Conservation (phyloP, 176 grass and related monocot species). For the Pontederia paniculata region DNA sequence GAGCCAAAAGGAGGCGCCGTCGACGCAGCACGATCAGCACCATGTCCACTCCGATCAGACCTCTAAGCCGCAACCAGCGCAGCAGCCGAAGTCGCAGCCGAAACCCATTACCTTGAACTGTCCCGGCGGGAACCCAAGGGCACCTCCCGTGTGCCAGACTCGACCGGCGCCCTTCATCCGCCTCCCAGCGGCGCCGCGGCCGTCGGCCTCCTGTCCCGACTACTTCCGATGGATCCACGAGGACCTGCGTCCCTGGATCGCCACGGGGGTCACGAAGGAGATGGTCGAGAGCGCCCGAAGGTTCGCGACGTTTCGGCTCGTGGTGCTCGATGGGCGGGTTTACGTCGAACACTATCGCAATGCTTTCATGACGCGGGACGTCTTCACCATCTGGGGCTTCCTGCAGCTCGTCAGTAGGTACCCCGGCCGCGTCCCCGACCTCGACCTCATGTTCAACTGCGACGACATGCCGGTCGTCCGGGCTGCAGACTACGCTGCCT, state of each 20-base stretch:
- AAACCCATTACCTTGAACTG: conserved; percentile 4
- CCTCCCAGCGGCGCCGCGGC: neutral
- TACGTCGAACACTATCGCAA: conserved; percentile 44
- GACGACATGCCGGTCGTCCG: conserved; percentile 37
- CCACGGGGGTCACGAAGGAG: conserved; percentile 28
- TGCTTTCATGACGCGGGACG: conserved; percentile 50
- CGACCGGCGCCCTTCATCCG: neutral
- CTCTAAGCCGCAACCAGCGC: neutral
- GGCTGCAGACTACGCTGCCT: neutral
- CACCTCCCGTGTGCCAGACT: neutral
- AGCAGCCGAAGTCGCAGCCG: neutral
- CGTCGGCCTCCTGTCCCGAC: conserved; percentile 22
- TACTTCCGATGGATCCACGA: conserved; percentile 68
- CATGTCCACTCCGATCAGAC: too few species aligned
- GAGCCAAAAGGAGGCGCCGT: neutral
- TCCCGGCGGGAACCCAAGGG: neutral
- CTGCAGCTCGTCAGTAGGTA: conserved; percentile 56
- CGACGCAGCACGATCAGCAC: neutral
- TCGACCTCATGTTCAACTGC: conserved; percentile 81
- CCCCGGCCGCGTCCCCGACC: conserved; percentile 59
- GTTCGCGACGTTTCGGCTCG: conserved; percentile 39
- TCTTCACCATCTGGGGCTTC: conserved; percentile 81
- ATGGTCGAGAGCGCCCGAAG: conserved; percentile 27
- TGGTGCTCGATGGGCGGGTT: conserved; percentile 37
- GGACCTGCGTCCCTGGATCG: conserved; percentile 46